A percentile compares a stretch with the other conserved stretches of the same genome.
Conservation (phyloP, 1,284 basidiomycete genomes). For the Spongispora temasekensis region DNA sequence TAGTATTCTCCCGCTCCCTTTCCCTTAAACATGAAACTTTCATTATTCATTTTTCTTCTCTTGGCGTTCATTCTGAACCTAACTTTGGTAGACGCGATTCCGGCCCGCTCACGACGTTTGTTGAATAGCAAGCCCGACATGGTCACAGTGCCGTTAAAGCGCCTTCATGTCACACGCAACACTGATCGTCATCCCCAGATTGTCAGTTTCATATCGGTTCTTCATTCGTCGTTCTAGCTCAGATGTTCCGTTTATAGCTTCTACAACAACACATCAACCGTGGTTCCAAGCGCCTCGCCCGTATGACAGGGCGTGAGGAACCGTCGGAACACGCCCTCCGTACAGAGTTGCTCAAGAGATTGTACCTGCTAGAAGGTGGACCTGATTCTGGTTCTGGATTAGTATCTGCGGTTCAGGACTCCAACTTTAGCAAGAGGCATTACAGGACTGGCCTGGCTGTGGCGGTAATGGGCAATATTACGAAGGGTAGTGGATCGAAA, state of each 20-base stretch:
- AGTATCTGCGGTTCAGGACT: constrained; percentile 5
- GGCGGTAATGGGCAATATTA: constrained; percentile 10
- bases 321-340: constrained; percentile 53
- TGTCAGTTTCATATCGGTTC: constrained; percentile 43
- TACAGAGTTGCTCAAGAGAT: constrained; percentile 54
- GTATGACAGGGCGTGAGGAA: constrained; percentile 60
- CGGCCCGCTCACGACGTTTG: constrained; percentile 14
- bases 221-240: neutral
- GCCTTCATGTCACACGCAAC: constrained; percentile 15
- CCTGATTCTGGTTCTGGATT: constrained; percentile 16
- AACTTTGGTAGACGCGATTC: constrained; percentile 19
- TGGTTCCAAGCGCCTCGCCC: constrained; percentile 62
- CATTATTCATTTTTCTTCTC: constrained; percentile 22
- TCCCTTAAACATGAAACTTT: constrained; percentile 18
- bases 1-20: neutral
- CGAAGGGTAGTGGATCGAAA: too few species aligned
- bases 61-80: constrained; percentile 17
- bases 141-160: constrained; percentile 31
- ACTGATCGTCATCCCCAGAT: constrained; percentile 59
- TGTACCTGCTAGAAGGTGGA: constrained; percentile 41
- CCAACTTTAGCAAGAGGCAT: constrained; percentile 10
- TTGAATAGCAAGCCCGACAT: constrained; percentile 15
- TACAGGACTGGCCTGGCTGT: constrained; percentile 8
- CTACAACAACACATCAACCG: constrained; percentile 75
- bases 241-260: constrained; percentile 40